Conservation (phyloP, 192 early-diverging fungal genomes). For the Gamsiella multidivaricata region DNA sequence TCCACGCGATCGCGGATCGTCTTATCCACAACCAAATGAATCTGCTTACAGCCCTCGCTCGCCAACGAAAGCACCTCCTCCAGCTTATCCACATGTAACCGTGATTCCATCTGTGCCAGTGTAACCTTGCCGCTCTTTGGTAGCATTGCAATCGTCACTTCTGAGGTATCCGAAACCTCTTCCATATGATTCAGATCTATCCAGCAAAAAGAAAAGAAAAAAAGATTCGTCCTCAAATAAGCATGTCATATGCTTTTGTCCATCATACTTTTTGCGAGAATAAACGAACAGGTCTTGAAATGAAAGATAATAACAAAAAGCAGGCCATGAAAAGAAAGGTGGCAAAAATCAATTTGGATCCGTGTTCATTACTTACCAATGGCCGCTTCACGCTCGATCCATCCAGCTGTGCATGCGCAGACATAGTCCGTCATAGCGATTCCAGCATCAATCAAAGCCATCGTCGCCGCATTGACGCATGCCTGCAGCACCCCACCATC, state of each 20-base stretch:
- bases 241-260: too few species aligned
- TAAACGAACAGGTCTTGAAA: too few species aligned
- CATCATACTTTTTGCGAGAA: too few species aligned
- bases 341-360: background rate
- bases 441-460: slow-evolving; percentile 86
- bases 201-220: slow-evolving; percentile 1
- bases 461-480: slow-evolving; percentile 85
- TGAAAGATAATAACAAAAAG: background rate
- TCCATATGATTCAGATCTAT: slow-evolving; percentile 90
- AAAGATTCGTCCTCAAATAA: too few species aligned
- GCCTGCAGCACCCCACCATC: slow-evolving; percentile 88
- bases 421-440: slow-evolving; percentile 87
- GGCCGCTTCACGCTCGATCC: slow-evolving; percentile 78
- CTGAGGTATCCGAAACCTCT: slow-evolving; percentile 88
- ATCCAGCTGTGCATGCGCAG: slow-evolving; percentile 89
- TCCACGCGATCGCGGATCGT: slow-evolving; percentile 65
- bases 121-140: slow-evolving; percentile 87
- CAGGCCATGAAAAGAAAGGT: background rate
- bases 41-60: slow-evolving; percentile 74
- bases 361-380: slow-evolving; percentile 57
- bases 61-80: slow-evolving; percentile 73
- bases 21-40: slow-evolving; percentile 70
- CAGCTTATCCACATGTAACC: slow-evolving; percentile 86
- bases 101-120: slow-evolving; percentile 87
- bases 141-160: slow-evolving; percentile 86